A percentile compares a stretch with the other conserved stretches of the same genome.
These are phyloP conservation scores for Trypanosoma platydactyli DNA, from an alignment of 208 protist species.

Conservation along the genomic window DNA sequence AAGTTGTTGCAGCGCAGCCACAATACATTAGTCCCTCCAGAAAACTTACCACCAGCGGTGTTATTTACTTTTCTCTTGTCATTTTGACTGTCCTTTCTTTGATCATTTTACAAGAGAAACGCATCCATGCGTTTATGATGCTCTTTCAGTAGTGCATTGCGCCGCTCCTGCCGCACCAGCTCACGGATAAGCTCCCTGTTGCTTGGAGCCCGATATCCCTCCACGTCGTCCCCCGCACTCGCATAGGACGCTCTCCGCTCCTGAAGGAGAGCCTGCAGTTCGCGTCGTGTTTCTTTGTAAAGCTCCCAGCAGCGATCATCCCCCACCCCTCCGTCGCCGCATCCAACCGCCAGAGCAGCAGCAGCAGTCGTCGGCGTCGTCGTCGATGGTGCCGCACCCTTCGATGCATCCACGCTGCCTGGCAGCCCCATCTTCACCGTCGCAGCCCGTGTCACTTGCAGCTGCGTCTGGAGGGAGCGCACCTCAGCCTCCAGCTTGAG, in stretches of 20 bases:
- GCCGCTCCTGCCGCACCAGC: neutral
- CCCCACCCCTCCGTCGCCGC: too few species aligned
- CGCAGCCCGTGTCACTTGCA: too few species aligned
- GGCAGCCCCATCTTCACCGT: slow-evolving; percentile 3
- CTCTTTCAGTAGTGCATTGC: slow-evolving; percentile 4
- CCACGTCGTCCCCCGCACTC: neutral
- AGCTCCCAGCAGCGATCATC: slow-evolving; percentile 1
- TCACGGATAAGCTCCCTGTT: slow-evolving; percentile 13
- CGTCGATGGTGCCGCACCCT: neutral
- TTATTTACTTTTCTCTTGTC: too few species aligned
- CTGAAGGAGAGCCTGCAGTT: slow-evolving; percentile 1
- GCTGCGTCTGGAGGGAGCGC: slow-evolving; percentile 10
- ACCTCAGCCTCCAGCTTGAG: slow-evolving; percentile 4
- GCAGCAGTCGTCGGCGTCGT: too few species aligned
- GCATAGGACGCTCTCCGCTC: neutral
- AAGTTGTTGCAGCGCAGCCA: neutral
- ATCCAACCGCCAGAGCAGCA: too few species aligned
- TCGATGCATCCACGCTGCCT: neutral
- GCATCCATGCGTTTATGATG: slow-evolving; percentile 9
- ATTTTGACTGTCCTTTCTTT: too few species aligned
- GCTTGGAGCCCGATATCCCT: neutral
- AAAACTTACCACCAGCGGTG: too few species aligned
- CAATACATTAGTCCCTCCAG: too few species aligned
- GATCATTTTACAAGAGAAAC: slow-evolving; percentile 7
- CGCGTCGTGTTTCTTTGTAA: slow-evolving; percentile 6